Evolutionary conservation across 2,329 filamentous ascomycete species (phyloP).

Genomic region (Thielaviopsis populi): DNA sequence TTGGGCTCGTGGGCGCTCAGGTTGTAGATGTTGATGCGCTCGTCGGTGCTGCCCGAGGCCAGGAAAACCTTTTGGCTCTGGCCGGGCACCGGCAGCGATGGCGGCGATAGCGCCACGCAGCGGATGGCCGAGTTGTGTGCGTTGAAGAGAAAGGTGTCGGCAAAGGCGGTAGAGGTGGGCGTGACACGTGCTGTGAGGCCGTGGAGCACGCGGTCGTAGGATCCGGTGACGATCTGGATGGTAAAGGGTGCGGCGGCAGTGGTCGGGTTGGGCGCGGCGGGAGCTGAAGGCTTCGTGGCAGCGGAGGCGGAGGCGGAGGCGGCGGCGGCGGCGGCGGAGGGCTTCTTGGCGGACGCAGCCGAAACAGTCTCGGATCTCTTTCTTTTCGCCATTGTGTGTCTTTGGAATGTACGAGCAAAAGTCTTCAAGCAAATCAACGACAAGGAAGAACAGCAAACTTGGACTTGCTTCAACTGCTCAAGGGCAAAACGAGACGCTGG

Average conservation of each 20-base stretch:
- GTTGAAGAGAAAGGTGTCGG: conserved; percentile 90
- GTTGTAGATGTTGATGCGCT: conserved; percentile 88
- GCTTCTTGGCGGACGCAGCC: conserved; percentile 24
- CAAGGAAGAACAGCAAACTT: not conserved
- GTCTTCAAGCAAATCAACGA: not conserved
- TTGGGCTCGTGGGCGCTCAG: conserved; percentile 56
- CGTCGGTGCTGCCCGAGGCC: conserved; percentile 82
- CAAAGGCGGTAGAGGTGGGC: conserved; percentile 45
- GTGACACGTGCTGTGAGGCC: conserved; percentile 64
- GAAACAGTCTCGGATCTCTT: conserved; percentile 29
- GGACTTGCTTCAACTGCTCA: not conserved
- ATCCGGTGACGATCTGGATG: conserved; percentile 84
- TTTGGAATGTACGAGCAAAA: not conserved
- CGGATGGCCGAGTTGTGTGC: conserved; percentile 83
- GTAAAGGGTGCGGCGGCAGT: conserved; percentile 31
- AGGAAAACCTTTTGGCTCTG: conserved; percentile 73
- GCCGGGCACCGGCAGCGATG: conserved; percentile 44
- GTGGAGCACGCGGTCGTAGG: conserved; percentile 86
- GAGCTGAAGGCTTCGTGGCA: conserved; percentile 23
- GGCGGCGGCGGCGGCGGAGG: conserved; percentile 3
- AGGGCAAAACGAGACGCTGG: not conserved
- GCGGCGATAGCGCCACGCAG: conserved; percentile 70
- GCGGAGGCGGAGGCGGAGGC: no score
- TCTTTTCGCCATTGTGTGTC: conserved; percentile 31
- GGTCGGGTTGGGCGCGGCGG: conserved; percentile 9